These are phyloP conservation scores for Lentinus brumalis DNA, from an alignment of 768 basidiomycete genomes.

Conservation along the genomic window DNA sequence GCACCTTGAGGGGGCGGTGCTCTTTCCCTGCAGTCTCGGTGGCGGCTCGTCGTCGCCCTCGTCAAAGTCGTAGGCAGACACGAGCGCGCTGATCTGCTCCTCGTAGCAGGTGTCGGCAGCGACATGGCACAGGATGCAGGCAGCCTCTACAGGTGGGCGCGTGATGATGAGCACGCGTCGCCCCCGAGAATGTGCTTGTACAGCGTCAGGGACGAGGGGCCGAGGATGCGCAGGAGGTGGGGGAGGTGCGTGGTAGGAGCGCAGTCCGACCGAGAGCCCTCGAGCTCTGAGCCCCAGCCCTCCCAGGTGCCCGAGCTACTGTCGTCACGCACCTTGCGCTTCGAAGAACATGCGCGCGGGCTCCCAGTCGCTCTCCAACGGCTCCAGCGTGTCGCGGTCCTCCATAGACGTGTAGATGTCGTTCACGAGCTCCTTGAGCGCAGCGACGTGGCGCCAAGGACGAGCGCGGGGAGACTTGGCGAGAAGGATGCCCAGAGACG, in stretches of 20 bases:
- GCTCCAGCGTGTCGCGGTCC: conserved; percentile 47
- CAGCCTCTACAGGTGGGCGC: conserved; percentile 75
- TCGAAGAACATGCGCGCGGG: conserved; percentile 67
- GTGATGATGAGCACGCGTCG: conserved; percentile 81
- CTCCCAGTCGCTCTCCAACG: conserved; percentile 61
- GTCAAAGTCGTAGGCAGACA: conserved; percentile 9
- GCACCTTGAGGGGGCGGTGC: conserved; percentile 58
- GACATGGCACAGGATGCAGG: conserved; percentile 66
- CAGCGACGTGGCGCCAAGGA: conserved; percentile 74
- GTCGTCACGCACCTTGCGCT: conserved; percentile 48
- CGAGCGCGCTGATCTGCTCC: conserved; percentile 26
- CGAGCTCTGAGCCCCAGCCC: conserved; percentile 70
- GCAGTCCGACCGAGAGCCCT: conserved; percentile 40
- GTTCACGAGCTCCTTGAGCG: conserved; percentile 61
- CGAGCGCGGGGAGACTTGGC: conserved; percentile 64
- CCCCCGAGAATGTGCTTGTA: conserved; percentile 79
- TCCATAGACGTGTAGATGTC: conserved; percentile 55
- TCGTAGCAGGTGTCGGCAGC: conserved; percentile 67
- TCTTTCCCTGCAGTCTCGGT: conserved; percentile 40
- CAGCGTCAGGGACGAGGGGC: conserved; percentile 74
- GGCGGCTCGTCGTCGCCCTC: conserved; percentile 11
- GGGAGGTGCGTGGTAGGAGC: conserved; percentile 73
- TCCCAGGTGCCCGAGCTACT: conserved; percentile 62
- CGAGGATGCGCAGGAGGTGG: conserved; percentile 74
- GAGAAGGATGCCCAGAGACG: conserved; percentile 75